Evolutionary conservation across 2,329 filamentous ascomycete genomes (phyloP), one percentile per base, ranked within the genome.

Genomic region (Oidium heveae): DNA sequence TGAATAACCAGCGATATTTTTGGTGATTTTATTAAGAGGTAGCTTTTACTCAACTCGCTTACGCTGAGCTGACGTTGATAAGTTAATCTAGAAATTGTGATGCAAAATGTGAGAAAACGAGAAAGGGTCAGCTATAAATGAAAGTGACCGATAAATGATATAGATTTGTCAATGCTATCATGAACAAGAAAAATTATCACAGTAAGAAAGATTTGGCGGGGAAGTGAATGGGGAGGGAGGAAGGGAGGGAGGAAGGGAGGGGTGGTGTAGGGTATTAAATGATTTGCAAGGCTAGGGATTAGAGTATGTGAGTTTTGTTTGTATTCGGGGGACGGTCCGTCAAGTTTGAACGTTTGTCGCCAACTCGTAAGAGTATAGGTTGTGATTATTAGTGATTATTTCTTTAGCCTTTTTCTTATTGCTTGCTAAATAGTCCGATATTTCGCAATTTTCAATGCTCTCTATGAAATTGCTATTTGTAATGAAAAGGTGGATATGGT

Each of bases 1-100:
- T 53, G 59, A 61, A 57, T 64, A 63, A 43, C 60, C 60, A 58
- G 62, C 61, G 54, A 57, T 60, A 46, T 62, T 59, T 54, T 64
- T 62, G 50, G 16, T 4, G 12, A 39, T 4, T 39, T 13, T 3
- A 13, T 12, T 12, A 39, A 4, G 10, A 39, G 12, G 16, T 39
- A 9, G 12, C 9, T 39, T 39, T 39, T 12, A 3, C 36, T n/a
- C 10, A 39, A n/a, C 16, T n/a, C 12, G 16, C 16, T 39, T 39
- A 9, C 12, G 16, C 16, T 39, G 12, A 9, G 10, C 36, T 39
- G 9, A 39, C 10, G 9, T 39, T n/a, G 36, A 13, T 39, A 39
- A 39, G 36, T n/a, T 3, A 2, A 4, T 39, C 36, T 12, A 9
- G 4, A 13, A 13, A 13, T 39, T 12, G 10, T n/a, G 12, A 4